Conservation (phyloP, 164 flowering plant genomes). For the Tetracentron sinense region DNA sequence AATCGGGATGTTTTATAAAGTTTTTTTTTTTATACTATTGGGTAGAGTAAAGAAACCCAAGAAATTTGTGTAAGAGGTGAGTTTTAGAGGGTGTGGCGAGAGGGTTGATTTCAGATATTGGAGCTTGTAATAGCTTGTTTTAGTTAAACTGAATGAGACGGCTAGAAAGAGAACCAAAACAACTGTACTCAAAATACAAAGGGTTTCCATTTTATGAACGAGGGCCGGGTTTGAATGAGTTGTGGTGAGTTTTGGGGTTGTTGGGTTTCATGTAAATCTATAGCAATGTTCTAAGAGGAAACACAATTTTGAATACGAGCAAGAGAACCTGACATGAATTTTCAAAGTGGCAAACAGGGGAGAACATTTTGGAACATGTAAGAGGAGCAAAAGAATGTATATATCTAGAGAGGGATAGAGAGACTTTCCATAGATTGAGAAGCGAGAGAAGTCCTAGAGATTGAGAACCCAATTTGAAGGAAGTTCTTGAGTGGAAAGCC, state of each 20-base stretch:
- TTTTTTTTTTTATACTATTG: constrained; percentile 14
- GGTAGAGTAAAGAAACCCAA: no score
- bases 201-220: constrained; percentile 9
- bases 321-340: not conserved
- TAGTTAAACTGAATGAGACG: constrained; percentile 11
- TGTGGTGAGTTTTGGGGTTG: constrained; percentile 9
- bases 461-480: no score
- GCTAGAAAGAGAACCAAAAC: constrained; percentile 18
- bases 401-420: no score
- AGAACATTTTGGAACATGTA: no score
- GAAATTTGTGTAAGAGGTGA: constrained; percentile 15
- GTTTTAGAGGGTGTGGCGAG: constrained; percentile 21
- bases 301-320: not conserved
- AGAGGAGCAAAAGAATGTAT: no score
- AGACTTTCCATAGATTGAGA: no score
- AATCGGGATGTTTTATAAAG: constrained; percentile 12
- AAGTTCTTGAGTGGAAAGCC: no score
- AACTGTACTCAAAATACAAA: constrained; percentile 16
- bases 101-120: constrained; percentile 10
- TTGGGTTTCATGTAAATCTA: constrained; percentile 8
- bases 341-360: no score
- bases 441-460: no score
- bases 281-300: not conserved
- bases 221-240: not conserved
- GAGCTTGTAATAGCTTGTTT: constrained; percentile 12